These are phyloP conservation scores for Cordyceps javanica DNA, from an alignment of 2,329 filamentous ascomycete genomes.

Conservation along the genomic window DNA sequence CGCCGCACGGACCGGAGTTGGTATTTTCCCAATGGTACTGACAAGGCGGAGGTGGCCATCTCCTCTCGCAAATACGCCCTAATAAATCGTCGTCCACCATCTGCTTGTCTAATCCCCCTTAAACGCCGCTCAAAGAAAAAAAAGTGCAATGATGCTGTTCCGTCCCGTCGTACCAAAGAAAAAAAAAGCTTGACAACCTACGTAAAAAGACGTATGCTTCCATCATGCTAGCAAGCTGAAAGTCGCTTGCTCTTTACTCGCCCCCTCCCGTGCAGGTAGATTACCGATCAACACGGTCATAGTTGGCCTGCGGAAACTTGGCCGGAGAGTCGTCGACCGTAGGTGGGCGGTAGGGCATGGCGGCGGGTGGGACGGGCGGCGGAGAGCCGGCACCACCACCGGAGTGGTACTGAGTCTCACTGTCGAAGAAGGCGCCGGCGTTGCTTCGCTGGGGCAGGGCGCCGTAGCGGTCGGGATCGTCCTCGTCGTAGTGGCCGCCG, in stretches of 20 bases:
- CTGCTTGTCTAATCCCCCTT: not conserved
- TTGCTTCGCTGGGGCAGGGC: slow-evolving; percentile 30
- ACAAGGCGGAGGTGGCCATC: not conserved
- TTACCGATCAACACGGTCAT: slow-evolving; percentile 5
- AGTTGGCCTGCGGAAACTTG: slow-evolving; percentile 9
- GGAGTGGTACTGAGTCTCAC: slow-evolving; percentile 42
- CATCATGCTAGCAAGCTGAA: not conserved
- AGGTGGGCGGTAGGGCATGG: slow-evolving; percentile 22
- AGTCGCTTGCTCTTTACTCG: too few species aligned
- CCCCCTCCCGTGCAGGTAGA: too few species aligned
- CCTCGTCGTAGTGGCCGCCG: slow-evolving; percentile 29
- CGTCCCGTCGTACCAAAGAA: slow-evolving; percentile 9
- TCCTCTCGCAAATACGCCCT: not conserved
- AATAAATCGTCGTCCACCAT: not conserved
- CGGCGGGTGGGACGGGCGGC: not conserved
- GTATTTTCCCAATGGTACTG: not conserved
- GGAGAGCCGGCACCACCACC: slow-evolving; percentile 14
- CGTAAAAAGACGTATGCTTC: not conserved
- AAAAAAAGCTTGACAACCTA: not conserved
- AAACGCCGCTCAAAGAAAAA: slow-evolving; percentile 12
- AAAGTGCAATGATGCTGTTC: slow-evolving; percentile 3
- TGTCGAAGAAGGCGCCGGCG: slow-evolving; percentile 38
- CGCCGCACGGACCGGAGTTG: not conserved
- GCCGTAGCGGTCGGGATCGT: slow-evolving; percentile 35
- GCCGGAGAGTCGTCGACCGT: slow-evolving; percentile 14